Conservation (phyloP, 768 basidiomycete genomes). For the Naematelia encephala region DNA sequence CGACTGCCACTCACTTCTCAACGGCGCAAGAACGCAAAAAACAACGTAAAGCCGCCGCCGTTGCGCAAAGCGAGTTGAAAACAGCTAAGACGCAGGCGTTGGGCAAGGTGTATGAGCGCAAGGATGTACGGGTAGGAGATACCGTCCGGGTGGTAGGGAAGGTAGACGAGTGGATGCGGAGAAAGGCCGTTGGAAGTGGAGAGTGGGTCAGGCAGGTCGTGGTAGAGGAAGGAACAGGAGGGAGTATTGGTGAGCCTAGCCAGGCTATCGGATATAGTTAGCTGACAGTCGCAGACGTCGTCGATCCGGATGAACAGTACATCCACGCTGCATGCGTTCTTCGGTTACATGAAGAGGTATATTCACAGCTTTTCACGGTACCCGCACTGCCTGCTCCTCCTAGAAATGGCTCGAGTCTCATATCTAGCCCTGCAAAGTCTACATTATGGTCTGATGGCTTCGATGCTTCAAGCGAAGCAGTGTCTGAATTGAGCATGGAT, state of each 20-base stretch:
- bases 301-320: constrained; percentile 33
- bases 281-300: constrained; percentile 19
- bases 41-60: constrained; percentile 4
- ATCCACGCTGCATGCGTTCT: constrained; percentile 16
- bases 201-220: constrained; percentile 36
- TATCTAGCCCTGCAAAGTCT: constrained; percentile 3
- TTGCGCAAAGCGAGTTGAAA: constrained; percentile 4
- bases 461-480: constrained; percentile 20
- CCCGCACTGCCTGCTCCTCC: constrained; percentile 8
- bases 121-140: constrained; percentile 39
- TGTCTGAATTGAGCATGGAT: constrained; percentile 13
- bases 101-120: constrained; percentile 18
- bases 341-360: constrained; percentile 24
- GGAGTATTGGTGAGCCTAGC: constrained; percentile 31
- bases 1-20: constrained; percentile 3
- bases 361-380: constrained; percentile 28
- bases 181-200: constrained; percentile 13
- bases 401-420: background rate
- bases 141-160: constrained; percentile 34
- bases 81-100: background rate
- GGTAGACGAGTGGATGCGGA: constrained; percentile 37
- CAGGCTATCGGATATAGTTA: background rate
- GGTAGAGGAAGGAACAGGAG: constrained; percentile 31
- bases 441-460: constrained; percentile 11
- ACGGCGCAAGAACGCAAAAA: constrained; percentile 25